Evolutionary conservation across 805 yeast genomes (phyloP), one percentile per base, ranked within the genome.

Genomic region (Isabelozyma rhagii): DNA sequence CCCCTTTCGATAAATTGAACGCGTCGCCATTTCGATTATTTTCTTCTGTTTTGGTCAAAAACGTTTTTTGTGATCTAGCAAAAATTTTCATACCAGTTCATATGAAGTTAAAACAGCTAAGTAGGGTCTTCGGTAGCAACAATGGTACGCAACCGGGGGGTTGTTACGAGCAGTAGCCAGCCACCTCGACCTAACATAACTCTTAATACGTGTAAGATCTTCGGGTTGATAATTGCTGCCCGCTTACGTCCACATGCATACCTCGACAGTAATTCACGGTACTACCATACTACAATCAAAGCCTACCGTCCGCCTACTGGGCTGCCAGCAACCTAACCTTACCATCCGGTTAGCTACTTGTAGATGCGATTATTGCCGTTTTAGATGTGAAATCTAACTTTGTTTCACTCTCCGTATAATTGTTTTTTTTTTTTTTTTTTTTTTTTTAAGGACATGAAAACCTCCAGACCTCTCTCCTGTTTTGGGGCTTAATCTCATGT

Each of bases 1-100:
- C 47, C 31, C 25, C 41, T 46, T 46, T 15, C 25, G 40, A 17
- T 41, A 46, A 41, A 43, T 44, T 46, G 45, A 31, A 28, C 13
- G 28, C 34, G 18, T 28, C n/a, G 17, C 29, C 28, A 15, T 38
- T 40, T 44, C 17, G 41, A 14, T 18, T 45, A 21, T 45, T 40
- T 34, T 15, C 38, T 41, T 42, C 39, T 34, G 13, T 42, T 10
- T 29, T 29, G 34, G 34, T 15, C 17, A 15, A 29, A 10, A 8
- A 8, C 34, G 10, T 1, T 10, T 29, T 29, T 29, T 29, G 34
- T 29, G 34, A 29, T 29, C 34, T 29, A 8, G 34, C 34, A 29
- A 29, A 29, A 29, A 8, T 29, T 29, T 29, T 29, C 34, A 29
- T 29, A 15, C 17, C 17, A 15, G 17, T 15, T 15, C 2, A 15